Base-by-base conservation (phyloP, 345 rosid genomes). In the Eucalyptus curtisii region DNA sequence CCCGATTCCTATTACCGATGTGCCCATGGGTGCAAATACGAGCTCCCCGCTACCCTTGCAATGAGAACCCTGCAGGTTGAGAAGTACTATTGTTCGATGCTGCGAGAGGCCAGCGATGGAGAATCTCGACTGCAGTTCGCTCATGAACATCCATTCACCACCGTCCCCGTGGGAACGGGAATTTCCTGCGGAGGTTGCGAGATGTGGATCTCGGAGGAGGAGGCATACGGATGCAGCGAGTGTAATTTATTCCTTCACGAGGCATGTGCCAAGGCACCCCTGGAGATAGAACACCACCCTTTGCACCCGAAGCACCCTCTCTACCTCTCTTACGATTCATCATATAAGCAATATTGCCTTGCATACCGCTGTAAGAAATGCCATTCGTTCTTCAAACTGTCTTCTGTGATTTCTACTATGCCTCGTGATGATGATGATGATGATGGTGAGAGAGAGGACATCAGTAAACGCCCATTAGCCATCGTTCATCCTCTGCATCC, bases 341-440 rank as follows among this genome's bases (percentile, higher is more conserved):
- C 10, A 7, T 0, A 5, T 0, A 0, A 16, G 52, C 13, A n/a
- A 14, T 5, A n/a, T 0, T 0, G 4, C 53, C 53, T 7, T 25
- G 10, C 30, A 45, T 40, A 81, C 47, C 25, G 85, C 47, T 79
- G 85, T 4, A 5, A 31, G 6, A 7, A 27, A 11, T 59, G 68
- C 68, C 0, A 27, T 27, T 27, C 27, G 1, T 1, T 3, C 31
- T 59, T 59, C 7, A 0, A 11, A 27, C 31, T 59, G 68, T 27
- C 16, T 11, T 59, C 33, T 27, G 68, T 27, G 68, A 59, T 55
- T 22, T 8, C 30, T 0, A 24, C 64, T 5, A 57, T 5, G 64
- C 64, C 64, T 57, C 12, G n/a, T 57, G 64, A 57, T 24, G 64
- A 57, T 0, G 68, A 61, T 13, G 66, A 61, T 19, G 49, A 49